Conservation (phyloP, 2,329 filamentous ascomycete species). For the Incumbomyces delicatus region DNA sequence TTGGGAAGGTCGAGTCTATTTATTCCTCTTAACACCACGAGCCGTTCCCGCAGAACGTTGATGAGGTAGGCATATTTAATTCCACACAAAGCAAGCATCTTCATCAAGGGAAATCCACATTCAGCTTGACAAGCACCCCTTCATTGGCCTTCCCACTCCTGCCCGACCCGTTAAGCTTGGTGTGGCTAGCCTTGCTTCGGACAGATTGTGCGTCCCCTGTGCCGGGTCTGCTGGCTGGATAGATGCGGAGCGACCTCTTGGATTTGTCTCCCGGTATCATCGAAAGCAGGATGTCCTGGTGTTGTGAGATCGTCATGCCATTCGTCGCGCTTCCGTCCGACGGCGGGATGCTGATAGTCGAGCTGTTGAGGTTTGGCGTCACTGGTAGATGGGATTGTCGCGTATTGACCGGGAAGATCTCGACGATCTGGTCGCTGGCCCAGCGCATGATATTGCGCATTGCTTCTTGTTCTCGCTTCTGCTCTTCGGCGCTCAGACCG, state of each 20-base stretch:
- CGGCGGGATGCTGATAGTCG: constrained; percentile 1
- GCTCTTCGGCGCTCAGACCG: constrained; percentile 18
- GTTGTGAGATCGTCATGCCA: constrained; percentile 5
- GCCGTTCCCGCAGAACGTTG: too few species aligned
- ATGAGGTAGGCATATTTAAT: too few species aligned
- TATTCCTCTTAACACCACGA: too few species aligned
- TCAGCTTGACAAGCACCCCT: constrained; percentile 17
- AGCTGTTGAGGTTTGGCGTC: constrained; percentile 4
- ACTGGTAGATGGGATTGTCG: constrained; percentile 11
- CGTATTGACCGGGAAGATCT: constrained; percentile 18
- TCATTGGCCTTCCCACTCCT: constrained; percentile 8
- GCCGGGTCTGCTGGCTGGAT: constrained; percentile 18
- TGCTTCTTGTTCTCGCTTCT: constrained; percentile 19
- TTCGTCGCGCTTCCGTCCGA: not conserved
- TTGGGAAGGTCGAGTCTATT: too few species aligned
- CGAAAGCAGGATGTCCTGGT: constrained; percentile 20
- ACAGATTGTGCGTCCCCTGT: constrained; percentile 16
- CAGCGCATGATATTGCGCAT: constrained; percentile 20
- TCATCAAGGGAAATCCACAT: constrained; percentile 15
- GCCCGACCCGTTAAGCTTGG: constrained; percentile 1
- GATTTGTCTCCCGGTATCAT: constrained; percentile 21
- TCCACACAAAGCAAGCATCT: too few species aligned
- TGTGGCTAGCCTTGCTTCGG: constrained; percentile 16
- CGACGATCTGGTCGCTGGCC: constrained; percentile 21
- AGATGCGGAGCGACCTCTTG: constrained; percentile 20